Evolutionary conservation across 352 stramenopile species (phyloP).

Genomic region (Thalassiosira mediterranea): DNA sequence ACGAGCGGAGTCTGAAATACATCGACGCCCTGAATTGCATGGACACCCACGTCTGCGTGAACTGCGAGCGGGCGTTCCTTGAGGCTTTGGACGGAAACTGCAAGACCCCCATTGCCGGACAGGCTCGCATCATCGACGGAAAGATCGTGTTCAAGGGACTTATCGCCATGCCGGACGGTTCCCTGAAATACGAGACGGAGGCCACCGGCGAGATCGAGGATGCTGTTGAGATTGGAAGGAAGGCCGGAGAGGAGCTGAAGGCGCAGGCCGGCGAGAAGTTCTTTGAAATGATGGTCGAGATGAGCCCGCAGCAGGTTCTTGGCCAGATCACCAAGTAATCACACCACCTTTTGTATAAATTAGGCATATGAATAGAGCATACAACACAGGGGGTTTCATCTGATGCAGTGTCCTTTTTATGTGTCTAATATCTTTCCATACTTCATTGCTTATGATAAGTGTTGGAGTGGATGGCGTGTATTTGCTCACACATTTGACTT

Average conservation of each 20-base stretch:
- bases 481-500: too few relatives aligned
- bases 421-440: too few relatives aligned
- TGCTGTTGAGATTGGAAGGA: slow-evolving; percentile 84
- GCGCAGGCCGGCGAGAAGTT: slow-evolving; percentile 85
- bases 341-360: too few relatives aligned
- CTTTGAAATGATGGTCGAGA: slow-evolving; percentile 88
- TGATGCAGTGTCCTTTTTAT: too few relatives aligned
- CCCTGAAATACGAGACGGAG: slow-evolving; percentile 84
- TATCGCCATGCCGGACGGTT: slow-evolving; percentile 89
- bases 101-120: slow-evolving; percentile 91
- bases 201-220: slow-evolving; percentile 84
- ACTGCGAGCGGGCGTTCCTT: slow-evolving; percentile 90
- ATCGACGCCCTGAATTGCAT: slow-evolving; percentile 86
- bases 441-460: too few relatives aligned
- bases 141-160: slow-evolving; percentile 88
- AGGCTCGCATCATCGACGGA: slow-evolving; percentile 87
- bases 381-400: too few relatives aligned
- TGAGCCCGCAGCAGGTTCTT: slow-evolving; percentile 84
- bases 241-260: slow-evolving; percentile 87
- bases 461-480: too few relatives aligned
- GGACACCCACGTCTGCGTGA: slow-evolving; percentile 87
- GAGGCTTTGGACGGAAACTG: slow-evolving; percentile 91
- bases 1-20: slow-evolving; percentile 86
- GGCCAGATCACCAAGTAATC: slow-evolving; percentile 85
- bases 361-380: neutral